These are phyloP conservation scores for Macadamia integrifolia DNA, from an alignment of 164 flowering plant genomes.

Conservation along the genomic window DNA sequence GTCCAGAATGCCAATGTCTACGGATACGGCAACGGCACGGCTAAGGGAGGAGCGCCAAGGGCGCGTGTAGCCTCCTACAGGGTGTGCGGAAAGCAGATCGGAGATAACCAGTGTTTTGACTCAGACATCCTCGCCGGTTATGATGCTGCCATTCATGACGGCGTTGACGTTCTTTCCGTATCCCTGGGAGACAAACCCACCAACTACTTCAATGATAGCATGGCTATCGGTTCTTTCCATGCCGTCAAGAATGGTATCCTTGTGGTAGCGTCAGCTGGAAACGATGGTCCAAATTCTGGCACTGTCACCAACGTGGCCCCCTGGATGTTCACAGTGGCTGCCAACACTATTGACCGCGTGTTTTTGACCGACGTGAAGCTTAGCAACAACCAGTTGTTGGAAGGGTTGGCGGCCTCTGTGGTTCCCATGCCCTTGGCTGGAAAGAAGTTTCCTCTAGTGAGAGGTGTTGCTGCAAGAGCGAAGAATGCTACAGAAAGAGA, in stretches of 20 bases:
- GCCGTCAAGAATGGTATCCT: constrained; percentile 49
- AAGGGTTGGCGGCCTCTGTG: constrained; percentile 41
- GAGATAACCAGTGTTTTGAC: constrained; percentile 20
- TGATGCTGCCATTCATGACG: constrained; percentile 51
- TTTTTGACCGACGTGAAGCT: constrained; percentile 36
- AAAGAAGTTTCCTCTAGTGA: constrained; percentile 40
- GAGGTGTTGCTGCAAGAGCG: constrained; percentile 29
- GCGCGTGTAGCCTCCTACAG: constrained; percentile 24
- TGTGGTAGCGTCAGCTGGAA: constrained; percentile 62
- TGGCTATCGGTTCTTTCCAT: constrained; percentile 65
- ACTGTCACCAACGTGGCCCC: constrained; percentile 51
- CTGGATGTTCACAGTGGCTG: constrained; percentile 67
- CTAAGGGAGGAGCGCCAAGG: constrained; percentile 22
- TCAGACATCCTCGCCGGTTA: constrained; percentile 50
- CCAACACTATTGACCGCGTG: constrained; percentile 57
- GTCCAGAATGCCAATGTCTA: constrained; percentile 15
- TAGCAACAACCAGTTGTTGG: constrained; percentile 29
- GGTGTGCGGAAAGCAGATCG: constrained; percentile 12
- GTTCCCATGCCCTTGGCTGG: constrained; percentile 18
- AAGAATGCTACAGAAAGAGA: neutral
- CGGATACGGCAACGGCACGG: constrained; percentile 18
- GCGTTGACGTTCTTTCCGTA: constrained; percentile 44
- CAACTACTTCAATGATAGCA: constrained; percentile 33
- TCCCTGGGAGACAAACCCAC: constrained; percentile 36
- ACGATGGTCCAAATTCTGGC: constrained; percentile 37